phyloP scores from a whole-genome alignment of 2,329 filamentous ascomycete genomes.

The Colletotrichum endophyticum region DNA sequence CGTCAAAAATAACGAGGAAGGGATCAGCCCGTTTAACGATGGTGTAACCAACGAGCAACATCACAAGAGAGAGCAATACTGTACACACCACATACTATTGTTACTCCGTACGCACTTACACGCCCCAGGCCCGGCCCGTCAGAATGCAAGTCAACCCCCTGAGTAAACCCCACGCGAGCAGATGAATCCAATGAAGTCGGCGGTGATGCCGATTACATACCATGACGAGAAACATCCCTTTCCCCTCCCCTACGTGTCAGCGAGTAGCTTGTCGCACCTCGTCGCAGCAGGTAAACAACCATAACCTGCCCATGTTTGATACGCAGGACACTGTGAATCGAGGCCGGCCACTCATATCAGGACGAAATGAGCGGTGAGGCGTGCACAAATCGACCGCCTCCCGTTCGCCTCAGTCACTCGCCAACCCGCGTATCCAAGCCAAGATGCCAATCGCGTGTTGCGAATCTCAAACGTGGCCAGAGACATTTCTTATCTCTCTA shows the following conservation, averaged over 20 bases:
- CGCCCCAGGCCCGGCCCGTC: conserved; percentile 2
- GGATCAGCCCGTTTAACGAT: not conserved
- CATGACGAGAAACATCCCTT: not conserved
- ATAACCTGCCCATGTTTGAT: not conserved
- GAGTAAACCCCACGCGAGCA: not conserved
- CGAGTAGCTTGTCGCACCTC: not conserved
- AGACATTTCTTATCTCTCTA: not conserved
- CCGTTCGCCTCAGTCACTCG: not conserved
- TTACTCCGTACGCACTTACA: not conserved
- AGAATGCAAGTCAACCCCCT: not conserved
- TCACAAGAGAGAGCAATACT: not conserved
- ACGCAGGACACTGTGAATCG: not conserved
- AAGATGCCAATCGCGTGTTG: conserved; percentile 2
- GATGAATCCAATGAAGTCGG: not conserved
- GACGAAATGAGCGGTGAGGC: conserved; percentile 11
- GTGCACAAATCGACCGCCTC: not conserved
- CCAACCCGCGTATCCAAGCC: not conserved
- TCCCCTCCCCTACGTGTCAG: not conserved
- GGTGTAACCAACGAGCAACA: not conserved
- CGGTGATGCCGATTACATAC: not conserved
- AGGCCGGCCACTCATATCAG: not conserved
- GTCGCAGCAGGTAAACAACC: not conserved
- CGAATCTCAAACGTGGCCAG: not conserved
- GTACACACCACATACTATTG: not conserved
- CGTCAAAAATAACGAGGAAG: not conserved